Evolutionary conservation across 345 rosid species (phyloP), one percentile per base, ranked within the genome.

Genomic region (Gossypium stocksii): DNA sequence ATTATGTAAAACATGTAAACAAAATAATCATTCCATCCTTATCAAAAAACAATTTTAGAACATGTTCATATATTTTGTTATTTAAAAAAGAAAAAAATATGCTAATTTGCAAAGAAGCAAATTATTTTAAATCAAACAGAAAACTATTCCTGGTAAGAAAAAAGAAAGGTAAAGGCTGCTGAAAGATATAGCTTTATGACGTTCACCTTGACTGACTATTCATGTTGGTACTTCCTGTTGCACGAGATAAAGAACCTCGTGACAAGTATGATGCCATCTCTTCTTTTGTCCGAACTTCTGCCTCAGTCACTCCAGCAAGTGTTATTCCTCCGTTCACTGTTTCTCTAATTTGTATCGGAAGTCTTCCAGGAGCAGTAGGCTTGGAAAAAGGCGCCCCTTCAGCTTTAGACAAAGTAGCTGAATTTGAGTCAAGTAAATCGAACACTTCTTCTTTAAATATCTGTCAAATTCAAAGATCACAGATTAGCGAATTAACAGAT

Each of bases 181-280:
- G 11, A 46, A 16, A 59, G 16, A 0, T 17, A 17, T 51, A 61
- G 23, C 4, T 8, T 53, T 16, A 17, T 27, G 48, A 51, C 14
- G 41, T 20, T 27, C 65, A 93, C 99, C 99, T 95, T 14, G 99
- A 95, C 77, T 93, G 99, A 76, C 92, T 95, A 76, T 95, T 93
- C 99, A 95, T 95, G 60, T 93, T 93, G 13, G 99, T 95, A 76
- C 99, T 95, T 16, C 85, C 99, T 70, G 99, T 95, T 23, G 99
- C 99, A 60, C 98, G 97, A 60, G 87, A 29, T 74, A 90, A 61
- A 54, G 99, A 95, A 70, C 99, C 99, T 12, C 92, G 82, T 0
- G 89, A 87, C 54, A 95, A 74, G 80, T 76, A 86, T 0, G 89
- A 88, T 2, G 89, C 88, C 99, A 95, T 95, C 83, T 95, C 99